Base-by-base conservation (phyloP, 495 filamentous ascomycete species). In the Penicillium lagena region DNA sequence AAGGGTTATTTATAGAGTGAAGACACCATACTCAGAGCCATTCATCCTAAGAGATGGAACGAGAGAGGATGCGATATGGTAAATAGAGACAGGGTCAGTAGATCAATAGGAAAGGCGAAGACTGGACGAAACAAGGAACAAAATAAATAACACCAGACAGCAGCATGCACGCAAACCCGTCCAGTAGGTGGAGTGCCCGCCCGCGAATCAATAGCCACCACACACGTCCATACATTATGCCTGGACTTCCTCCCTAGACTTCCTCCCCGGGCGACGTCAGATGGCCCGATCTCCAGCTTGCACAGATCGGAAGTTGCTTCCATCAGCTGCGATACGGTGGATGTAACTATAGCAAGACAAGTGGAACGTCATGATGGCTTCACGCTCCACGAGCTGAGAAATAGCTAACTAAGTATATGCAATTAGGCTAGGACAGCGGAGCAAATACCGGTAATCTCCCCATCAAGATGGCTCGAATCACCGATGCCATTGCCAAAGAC, bases 401-500 rank as follows among this genome's bases (percentile, higher is more conserved):
- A 22, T 22, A 6, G 22, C 22, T 22, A 22, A 22, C 4, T 22
- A 22, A 3, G 2, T 22, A 22, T 4, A 3, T 22, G 22, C 0
- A 4, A 4, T 22, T 22, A 22, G 22, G 22, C 4, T 22, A 4
- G 22, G 4, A 22, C 22, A 22, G 22, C 22, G 22, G 22, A 22
- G 22, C 6, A 22, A 14, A 2, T 8, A 27, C 12, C 22, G 9
- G 12, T 28, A 28, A 29, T 27, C 36, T 8, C 28, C 17, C 22
- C 39, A 41, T 10, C 10, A 52, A 35, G 0, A 62, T 56, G 52
- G 37, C 37, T 10, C 59, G 56, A 13, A 49, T 62, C 32, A 46
- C 44, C 37, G 49, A 60, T 27, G 37, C 32, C 10, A 58, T 63
- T 33, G 29, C 41, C 32, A 57, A 73, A 30, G 84, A 87, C 58